Conservation (phyloP, 1,139 yeast species). For the Hyphopichia burtonii region DNA sequence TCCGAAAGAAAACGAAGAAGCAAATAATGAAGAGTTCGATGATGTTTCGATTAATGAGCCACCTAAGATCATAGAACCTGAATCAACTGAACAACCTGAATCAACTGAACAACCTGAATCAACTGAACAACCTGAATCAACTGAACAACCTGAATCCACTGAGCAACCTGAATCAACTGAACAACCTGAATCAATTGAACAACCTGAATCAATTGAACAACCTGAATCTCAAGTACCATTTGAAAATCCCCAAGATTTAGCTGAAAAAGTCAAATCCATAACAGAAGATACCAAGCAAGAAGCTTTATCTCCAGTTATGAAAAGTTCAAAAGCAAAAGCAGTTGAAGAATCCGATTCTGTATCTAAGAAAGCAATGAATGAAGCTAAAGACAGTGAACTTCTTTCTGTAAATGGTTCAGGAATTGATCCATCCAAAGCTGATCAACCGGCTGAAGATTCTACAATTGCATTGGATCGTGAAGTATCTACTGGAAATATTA, state of each 20-base stretch:
- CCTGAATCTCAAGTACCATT: background rate
- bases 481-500: background rate
- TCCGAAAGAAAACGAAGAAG: constrained; percentile 15
- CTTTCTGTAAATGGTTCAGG: background rate
- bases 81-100: no score
- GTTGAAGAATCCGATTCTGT: constrained; percentile 4
- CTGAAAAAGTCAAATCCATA: constrained; percentile 1
- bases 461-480: background rate
- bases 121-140: no score
- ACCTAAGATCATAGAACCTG: no score
- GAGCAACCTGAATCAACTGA: no score
- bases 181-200: no score
- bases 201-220: no score
- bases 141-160: no score
- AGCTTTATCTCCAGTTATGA: background rate
- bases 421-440: background rate
- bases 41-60: constrained; percentile 6
- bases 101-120: no score
- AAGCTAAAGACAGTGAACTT: background rate
- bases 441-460: background rate
- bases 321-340: constrained; percentile 4
- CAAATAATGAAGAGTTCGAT: constrained; percentile 1
- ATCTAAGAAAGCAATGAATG: constrained; percentile 2
- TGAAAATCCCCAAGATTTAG: background rate
- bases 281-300: constrained; percentile 3